Evolutionary conservation across 2,329 filamentous ascomycete genomes (phyloP).

Genomic region (Moelleriella libera): DNA sequence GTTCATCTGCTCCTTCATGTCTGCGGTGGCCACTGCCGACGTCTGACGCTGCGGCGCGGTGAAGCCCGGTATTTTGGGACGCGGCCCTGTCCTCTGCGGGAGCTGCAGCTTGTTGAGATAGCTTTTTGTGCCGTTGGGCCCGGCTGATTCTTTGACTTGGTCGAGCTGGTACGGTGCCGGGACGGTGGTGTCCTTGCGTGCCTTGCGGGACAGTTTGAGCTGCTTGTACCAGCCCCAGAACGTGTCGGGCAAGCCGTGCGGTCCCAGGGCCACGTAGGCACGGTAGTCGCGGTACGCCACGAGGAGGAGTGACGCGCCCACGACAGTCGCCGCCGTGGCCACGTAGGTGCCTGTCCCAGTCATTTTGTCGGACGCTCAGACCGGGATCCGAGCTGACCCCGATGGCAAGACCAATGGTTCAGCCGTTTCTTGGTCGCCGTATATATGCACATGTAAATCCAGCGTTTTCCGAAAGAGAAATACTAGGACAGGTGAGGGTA

Average conservation of each 20-base stretch:
- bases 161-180: slow-evolving; percentile 10
- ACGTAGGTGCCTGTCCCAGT: neutral
- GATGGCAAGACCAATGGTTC: no score
- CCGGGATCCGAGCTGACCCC: no score
- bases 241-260: slow-evolving; percentile 27
- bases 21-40: slow-evolving; percentile 2
- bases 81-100: slow-evolving; percentile 3
- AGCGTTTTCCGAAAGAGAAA: no score
- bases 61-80: slow-evolving; percentile 6
- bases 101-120: slow-evolving; percentile 2
- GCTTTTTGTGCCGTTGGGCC: slow-evolving; percentile 5
- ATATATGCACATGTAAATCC: no score
- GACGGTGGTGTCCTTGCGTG: slow-evolving; percentile 10
- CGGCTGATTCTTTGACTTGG: slow-evolving; percentile 7
- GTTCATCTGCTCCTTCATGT: slow-evolving; percentile 6
- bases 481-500: no score
- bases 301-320: neutral
- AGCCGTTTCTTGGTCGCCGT: no score
- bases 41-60: slow-evolving; percentile 9
- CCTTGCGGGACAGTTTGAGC: slow-evolving; percentile 6
- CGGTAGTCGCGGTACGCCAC: slow-evolving; percentile 15
- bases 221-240: slow-evolving; percentile 20
- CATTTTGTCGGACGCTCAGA: neutral
- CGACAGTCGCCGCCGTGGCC: neutral
- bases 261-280: slow-evolving; percentile 25